Conservation (phyloP, 495 filamentous ascomycete species). For the Saxispiralis lemnorum region DNA sequence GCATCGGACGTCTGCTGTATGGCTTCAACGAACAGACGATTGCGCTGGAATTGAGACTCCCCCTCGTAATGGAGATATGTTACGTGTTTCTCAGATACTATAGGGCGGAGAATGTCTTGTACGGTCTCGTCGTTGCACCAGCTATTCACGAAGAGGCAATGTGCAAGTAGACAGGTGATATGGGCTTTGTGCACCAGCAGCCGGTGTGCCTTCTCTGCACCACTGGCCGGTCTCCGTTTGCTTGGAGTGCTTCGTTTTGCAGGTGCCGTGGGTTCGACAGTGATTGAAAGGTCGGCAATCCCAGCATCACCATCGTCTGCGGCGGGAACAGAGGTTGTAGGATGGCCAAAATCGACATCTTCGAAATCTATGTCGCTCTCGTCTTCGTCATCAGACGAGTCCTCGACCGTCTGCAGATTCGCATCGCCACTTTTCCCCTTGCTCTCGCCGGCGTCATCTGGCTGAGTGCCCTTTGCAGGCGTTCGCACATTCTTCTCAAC, state of each 20-base stretch:
- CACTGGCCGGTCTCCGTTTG: slow-evolving; percentile 44
- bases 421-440: not conserved
- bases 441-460: not conserved
- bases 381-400: slow-evolving; percentile 16
- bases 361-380: slow-evolving; percentile 59
- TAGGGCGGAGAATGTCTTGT: slow-evolving; percentile 35
- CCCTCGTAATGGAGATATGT: slow-evolving; percentile 46
- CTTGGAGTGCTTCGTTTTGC: slow-evolving; percentile 20
- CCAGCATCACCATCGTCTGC: slow-evolving; percentile 18
- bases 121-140: slow-evolving; percentile 72
- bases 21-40: slow-evolving; percentile 60
- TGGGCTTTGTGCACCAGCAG: slow-evolving; percentile 74
- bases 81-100: slow-evolving; percentile 42
- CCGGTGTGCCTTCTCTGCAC: slow-evolving; percentile 50
- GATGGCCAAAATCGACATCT: slow-evolving; percentile 37
- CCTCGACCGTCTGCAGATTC: slow-evolving; percentile 6
- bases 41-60: slow-evolving; percentile 48
- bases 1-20: slow-evolving; percentile 48
- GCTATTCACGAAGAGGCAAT: slow-evolving; percentile 55
- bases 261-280: slow-evolving; percentile 29
- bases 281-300: slow-evolving; percentile 36
- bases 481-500: too few species aligned
- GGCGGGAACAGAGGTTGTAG: slow-evolving; percentile 22
- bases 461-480: not conserved
- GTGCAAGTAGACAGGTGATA: slow-evolving; percentile 59